phyloP scores from a whole-genome alignment of 108 stramenopile species.

The Fistulifera solaris region DNA sequence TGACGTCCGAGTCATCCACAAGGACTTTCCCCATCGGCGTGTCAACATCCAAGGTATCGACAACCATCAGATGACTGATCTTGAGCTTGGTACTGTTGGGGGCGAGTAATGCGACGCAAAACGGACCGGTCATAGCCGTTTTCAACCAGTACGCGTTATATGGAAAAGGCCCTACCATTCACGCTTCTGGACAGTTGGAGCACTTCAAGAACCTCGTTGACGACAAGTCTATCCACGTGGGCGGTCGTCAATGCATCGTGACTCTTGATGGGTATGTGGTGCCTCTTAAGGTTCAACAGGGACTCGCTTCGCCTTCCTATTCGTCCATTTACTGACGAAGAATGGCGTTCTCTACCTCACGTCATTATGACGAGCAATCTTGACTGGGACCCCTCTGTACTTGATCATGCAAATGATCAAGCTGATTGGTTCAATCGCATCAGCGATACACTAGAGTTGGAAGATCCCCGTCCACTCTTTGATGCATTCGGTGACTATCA shows the following conservation, averaged over 20 bases:
- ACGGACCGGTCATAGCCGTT: conserved; percentile 14
- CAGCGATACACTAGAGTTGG: neutral
- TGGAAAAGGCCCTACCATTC: conserved; percentile 19
- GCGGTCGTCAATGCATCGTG: conserved; percentile 8
- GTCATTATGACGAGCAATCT: neutral
- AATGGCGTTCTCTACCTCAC: neutral
- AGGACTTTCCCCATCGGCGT: neutral
- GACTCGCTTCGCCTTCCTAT: conserved; percentile 6
- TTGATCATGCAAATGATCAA: conserved; percentile 1
- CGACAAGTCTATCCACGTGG: conserved; percentile 12
- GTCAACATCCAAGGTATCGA: conserved; percentile 24
- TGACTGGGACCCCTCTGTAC: neutral
- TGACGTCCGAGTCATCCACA: conserved; percentile 11
- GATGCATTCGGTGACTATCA: too few species aligned
- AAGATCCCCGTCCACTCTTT: too few species aligned
- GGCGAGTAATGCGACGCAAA: conserved; percentile 2
- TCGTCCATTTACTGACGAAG: neutral
- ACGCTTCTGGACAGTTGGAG: conserved; percentile 18
- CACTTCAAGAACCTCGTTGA: conserved; percentile 7
- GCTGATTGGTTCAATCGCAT: neutral
- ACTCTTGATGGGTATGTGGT: conserved; percentile 12
- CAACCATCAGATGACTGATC: conserved; percentile 13
- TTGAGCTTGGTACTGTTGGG: conserved; percentile 15
- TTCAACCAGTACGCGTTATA: conserved; percentile 21
- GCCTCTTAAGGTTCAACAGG: conserved; percentile 5